These are phyloP conservation scores for Aspergillus sclerotialis DNA, from an alignment of 2,329 filamentous ascomycete genomes.

Conservation along the genomic window DNA sequence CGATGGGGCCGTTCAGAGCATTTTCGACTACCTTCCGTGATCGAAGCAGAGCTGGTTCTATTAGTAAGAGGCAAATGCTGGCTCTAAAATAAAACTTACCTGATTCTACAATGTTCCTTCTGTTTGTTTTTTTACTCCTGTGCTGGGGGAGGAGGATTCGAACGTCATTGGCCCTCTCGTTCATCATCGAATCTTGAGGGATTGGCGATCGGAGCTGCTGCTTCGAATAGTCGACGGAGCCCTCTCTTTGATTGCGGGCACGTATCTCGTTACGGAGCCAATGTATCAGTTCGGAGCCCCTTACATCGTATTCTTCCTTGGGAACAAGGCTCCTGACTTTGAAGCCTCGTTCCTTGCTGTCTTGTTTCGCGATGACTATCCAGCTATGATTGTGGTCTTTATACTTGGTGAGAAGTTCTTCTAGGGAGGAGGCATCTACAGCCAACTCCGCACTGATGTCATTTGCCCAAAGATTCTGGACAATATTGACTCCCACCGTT, in stretches of 20 bases:
- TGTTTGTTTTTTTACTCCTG: slow-evolving; percentile 85
- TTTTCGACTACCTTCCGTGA: slow-evolving; percentile 59
- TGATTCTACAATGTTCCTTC: slow-evolving; percentile 77
- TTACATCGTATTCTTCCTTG: slow-evolving; percentile 76
- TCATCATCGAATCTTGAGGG: slow-evolving; percentile 32
- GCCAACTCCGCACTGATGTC: slow-evolving; percentile 86
- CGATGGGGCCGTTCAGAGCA: slow-evolving; percentile 70
- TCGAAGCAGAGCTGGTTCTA: slow-evolving; percentile 41
- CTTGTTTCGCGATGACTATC: slow-evolving; percentile 77
- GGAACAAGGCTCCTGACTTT: slow-evolving; percentile 73
- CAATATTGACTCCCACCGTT: slow-evolving; percentile 66
- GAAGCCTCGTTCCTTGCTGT: slow-evolving; percentile 51
- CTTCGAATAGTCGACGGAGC: slow-evolving; percentile 36
- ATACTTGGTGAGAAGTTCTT: slow-evolving; percentile 61
- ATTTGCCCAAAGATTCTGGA: slow-evolving; percentile 72
- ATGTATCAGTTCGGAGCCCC: slow-evolving; percentile 62
- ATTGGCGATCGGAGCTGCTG: slow-evolving; percentile 33
- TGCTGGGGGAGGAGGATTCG: slow-evolving; percentile 77
- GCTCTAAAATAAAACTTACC: slow-evolving; percentile 47
- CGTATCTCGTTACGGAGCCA: slow-evolving; percentile 79
- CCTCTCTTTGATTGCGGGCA: slow-evolving; percentile 62
- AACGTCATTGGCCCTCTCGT: slow-evolving; percentile 62
- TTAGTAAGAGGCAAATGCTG: slow-evolving; percentile 7
- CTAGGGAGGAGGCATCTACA: slow-evolving; percentile 67
- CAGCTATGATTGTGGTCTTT: slow-evolving; percentile 77